phyloP scores from a whole-genome alignment of 1,284 basidiomycete species.

The Athelia sp. region DNA sequence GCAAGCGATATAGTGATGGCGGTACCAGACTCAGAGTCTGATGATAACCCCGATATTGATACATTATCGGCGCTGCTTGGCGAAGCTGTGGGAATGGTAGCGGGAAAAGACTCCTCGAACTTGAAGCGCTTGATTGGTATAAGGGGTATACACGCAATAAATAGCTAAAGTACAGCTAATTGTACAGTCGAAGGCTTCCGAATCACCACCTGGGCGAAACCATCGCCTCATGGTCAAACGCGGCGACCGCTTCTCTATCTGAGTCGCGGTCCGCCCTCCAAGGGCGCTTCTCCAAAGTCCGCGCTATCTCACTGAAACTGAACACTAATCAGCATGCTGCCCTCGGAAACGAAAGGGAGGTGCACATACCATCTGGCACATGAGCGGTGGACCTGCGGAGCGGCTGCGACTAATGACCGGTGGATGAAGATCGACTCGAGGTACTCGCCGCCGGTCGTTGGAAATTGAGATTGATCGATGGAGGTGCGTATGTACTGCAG shows the following conservation, averaged over 20 bases:
- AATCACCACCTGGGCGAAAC: constrained; percentile 12
- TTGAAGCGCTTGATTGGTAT: too few relatives aligned
- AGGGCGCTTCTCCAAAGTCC: constrained; percentile 48
- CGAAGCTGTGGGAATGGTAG: too few relatives aligned
- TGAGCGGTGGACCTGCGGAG: constrained; percentile 51
- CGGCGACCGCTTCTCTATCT: constrained; percentile 59
- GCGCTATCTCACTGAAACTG: constrained; percentile 49
- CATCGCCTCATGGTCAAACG: constrained; percentile 64
- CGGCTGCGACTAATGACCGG: constrained; percentile 58
- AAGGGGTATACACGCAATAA: too few relatives aligned
- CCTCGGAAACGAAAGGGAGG: not conserved
- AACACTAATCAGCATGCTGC: not conserved
- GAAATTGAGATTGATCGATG: constrained; percentile 41
- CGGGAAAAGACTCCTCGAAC: too few relatives aligned
- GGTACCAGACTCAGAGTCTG: too few relatives aligned
- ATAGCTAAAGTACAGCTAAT: too few relatives aligned
- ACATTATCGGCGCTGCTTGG: too few relatives aligned
- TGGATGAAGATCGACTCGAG: constrained; percentile 72
- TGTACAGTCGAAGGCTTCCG: too few relatives aligned
- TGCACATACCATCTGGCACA: constrained; percentile 53
- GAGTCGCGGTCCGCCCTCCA: constrained; percentile 65
- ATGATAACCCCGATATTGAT: too few relatives aligned
- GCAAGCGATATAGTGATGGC: too few relatives aligned
- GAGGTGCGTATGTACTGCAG: constrained; percentile 55
- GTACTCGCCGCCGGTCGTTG: constrained; percentile 65